Evolutionary conservation across 129 eudicot genomes (phyloP).

Genomic region (Silybum marianum): DNA sequence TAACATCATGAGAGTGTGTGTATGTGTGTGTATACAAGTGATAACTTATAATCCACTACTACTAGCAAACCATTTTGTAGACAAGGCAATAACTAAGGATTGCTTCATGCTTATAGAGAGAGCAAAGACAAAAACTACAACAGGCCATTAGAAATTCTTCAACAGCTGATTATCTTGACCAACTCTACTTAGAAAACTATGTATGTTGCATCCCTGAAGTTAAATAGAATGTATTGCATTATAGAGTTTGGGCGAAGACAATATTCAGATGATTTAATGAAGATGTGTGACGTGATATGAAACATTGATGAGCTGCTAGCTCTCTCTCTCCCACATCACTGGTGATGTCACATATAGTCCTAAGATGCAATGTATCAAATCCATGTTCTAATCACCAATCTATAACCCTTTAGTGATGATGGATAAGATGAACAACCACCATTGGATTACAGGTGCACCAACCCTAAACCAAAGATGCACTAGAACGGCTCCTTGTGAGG

Average conservation of each 20-base stretch:
- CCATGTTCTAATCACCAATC: neutral
- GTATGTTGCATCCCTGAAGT: neutral
- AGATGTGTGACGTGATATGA: neutral
- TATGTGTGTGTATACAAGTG: neutral
- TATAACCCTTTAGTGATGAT: neutral
- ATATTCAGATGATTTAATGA: neutral
- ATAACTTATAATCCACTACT: neutral
- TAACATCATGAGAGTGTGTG: neutral
- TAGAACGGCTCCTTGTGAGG: neutral
- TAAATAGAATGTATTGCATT: neutral
- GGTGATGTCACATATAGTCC: neutral
- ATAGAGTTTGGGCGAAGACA: neutral
- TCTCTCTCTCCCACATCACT: neutral
- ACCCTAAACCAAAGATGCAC: neutral
- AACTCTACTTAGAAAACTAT: neutral
- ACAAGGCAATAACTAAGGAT: too few species aligned
- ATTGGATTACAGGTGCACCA: neutral
- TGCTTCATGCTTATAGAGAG: neutral
- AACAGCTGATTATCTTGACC: neutral
- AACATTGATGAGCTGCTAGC: neutral
- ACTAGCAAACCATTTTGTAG: too few species aligned
- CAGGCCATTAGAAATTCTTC: neutral
- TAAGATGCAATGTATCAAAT: neutral
- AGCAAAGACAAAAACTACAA: neutral
- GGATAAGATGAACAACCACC: neutral